Base-by-base conservation (phyloP, 345 rosid genomes). In the Cardamine chenopodiifolia region DNA sequence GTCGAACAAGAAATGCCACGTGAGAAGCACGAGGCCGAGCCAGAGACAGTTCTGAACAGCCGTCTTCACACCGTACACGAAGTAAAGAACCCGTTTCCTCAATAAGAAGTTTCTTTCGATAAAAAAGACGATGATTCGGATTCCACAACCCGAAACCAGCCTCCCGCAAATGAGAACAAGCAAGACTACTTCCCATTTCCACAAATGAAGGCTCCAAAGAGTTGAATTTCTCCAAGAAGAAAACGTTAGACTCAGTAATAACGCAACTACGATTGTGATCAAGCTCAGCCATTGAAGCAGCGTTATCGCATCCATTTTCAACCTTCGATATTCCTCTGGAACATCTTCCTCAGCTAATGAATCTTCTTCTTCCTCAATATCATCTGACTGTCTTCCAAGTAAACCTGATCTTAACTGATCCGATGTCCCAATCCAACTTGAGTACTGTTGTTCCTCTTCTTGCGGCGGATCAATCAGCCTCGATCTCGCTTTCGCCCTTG, bases 11-110 rank as follows among this genome's bases (percentile, higher is more conserved):
- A 68, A 58, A 72, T 83, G 78, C 98, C 98, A 94, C 8, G 97
- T 78, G 10, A 87, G 19, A 19, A 94, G 66, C 11, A 91, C 96
- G 4, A 89, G 73, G 8, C 92, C 90, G 3, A 94, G 72, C 99
- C 99, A 95, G 15, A 83, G 72, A 62, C 99, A 92, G 59, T 95
- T 95, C 58, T 90, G 97, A 3, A 95, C 99, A n/a, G 91, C 92
- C 85, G 57, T 55, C 67, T 86, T 50, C 84, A 95, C 70, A 3
- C 97, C 96, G 7, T 95, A 95, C 0, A 95, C 97, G 9, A 95
- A 95, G 72, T 92, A 95, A 35, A 95, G 71, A 50, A 95, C 88
- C 65, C 83, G 75, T 60, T 95, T 95, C 4, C 97, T 68, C 22
- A 95, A 32, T 1, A 90, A 28, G 42, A 95, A 95, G 56, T 89